phyloP scores from a whole-genome alignment of 2,329 filamentous ascomycete species.

The Colletotrichum cordylinicola region DNA sequence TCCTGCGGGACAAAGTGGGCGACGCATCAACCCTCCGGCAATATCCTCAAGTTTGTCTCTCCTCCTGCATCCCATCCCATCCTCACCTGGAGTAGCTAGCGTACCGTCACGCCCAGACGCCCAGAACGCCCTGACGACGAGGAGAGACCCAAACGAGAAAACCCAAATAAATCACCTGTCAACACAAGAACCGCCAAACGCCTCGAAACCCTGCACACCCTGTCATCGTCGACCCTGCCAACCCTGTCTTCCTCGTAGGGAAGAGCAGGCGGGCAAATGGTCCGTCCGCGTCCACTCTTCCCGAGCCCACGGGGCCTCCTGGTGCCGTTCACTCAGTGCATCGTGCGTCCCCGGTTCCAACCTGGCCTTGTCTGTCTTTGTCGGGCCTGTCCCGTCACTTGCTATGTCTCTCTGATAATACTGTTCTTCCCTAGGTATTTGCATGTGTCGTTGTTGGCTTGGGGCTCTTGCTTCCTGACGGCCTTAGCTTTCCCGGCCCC shows the following conservation, averaged over 20 bases:
- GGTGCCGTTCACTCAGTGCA: slow-evolving; percentile 7
- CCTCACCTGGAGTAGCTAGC: no score
- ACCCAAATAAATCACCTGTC: background rate
- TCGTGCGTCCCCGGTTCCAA: slow-evolving; percentile 6
- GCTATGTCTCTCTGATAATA: no score
- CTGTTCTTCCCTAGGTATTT: no score
- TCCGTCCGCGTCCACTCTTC: slow-evolving; percentile 19
- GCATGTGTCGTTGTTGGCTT: background rate
- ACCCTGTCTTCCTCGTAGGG: background rate
- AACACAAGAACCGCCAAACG: background rate
- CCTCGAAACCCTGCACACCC: background rate
- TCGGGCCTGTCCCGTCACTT: background rate
- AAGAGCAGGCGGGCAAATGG: slow-evolving; percentile 6
- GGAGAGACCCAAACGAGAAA: background rate
- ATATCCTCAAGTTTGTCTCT: slow-evolving; percentile 2
- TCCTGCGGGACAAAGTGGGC: slow-evolving; percentile 10
- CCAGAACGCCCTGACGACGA: background rate
- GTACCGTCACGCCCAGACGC: background rate
- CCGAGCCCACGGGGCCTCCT: slow-evolving; percentile 20
- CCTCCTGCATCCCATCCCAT: background rate
- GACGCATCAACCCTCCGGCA: slow-evolving; percentile 17
- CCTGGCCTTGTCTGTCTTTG: background rate
- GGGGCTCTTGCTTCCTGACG: background rate
- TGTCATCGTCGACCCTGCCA: background rate
- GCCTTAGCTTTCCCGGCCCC: no score